Evolutionary conservation across 2,329 filamentous ascomycete genomes (phyloP).

Genomic region (Alternaria arborescens): DNA sequence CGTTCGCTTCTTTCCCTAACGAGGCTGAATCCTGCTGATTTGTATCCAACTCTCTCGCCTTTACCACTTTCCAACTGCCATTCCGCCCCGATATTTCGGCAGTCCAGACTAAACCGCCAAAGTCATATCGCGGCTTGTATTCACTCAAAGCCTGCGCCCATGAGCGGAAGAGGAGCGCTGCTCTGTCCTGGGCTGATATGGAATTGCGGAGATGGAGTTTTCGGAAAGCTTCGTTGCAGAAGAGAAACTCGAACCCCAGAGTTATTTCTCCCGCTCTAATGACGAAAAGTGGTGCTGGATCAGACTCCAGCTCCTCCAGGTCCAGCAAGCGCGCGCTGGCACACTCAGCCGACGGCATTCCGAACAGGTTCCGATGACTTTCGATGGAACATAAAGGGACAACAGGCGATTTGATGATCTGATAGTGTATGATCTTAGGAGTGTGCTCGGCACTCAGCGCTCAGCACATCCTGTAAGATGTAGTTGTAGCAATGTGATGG

Average conservation of each 20-base stretch:
- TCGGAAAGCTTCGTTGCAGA: constrained; percentile 37
- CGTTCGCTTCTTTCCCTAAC: constrained; percentile 5
- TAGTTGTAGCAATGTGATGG: not conserved
- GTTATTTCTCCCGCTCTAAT: constrained; percentile 21
- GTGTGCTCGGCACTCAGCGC: not conserved
- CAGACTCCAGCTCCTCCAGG: constrained; percentile 34
- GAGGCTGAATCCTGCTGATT: not conserved
- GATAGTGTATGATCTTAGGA: not conserved
- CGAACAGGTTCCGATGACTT: not conserved
- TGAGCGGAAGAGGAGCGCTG: constrained; percentile 36
- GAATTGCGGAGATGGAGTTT: constrained; percentile 8
- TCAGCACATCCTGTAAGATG: not conserved
- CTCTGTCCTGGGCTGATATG: constrained; percentile 17
- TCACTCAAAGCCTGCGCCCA: constrained; percentile 36
- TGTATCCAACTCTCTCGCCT: constrained; percentile 7
- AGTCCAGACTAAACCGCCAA: constrained; percentile 28
- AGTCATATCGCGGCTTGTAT: constrained; percentile 24
- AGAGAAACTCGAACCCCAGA: constrained; percentile 29
- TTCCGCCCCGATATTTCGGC: constrained; percentile 24
- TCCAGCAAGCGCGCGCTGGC: constrained; percentile 20
- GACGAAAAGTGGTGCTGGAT: constrained; percentile 35
- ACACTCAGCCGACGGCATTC: constrained; percentile 12
- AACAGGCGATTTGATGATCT: not conserved
- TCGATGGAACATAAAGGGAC: not conserved
- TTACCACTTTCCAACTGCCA: constrained; percentile 29